Evolutionary conservation across 2,329 filamentous ascomycete genomes (phyloP).

Genomic region (Venturia asperata): DNA sequence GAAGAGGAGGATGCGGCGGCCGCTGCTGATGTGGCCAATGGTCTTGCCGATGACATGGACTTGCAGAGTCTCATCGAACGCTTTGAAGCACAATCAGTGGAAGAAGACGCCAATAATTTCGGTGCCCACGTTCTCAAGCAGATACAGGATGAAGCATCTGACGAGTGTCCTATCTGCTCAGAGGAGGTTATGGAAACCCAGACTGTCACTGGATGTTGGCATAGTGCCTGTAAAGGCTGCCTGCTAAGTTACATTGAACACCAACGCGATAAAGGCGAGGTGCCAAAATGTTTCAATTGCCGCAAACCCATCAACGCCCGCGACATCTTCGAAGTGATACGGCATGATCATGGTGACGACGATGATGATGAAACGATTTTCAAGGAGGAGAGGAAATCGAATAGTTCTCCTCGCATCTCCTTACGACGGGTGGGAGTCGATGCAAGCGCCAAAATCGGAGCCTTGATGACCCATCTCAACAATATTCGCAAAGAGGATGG

Average conservation of each 20-base stretch:
- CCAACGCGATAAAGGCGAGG: constrained; percentile 66
- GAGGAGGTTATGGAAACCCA: constrained; percentile 88
- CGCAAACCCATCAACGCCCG: constrained; percentile 72
- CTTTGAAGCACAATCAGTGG: constrained; percentile 60
- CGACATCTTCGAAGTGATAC: constrained; percentile 87
- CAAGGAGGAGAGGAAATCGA: constrained; percentile 21
- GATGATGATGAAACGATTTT: constrained; percentile 35
- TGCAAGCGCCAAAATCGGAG: constrained; percentile 73
- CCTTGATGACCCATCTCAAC: constrained; percentile 69
- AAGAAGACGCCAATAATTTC: constrained; percentile 62
- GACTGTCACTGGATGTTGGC: constrained; percentile 93
- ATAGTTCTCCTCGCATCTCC: constrained; percentile 43
- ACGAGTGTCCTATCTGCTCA: constrained; percentile 89
- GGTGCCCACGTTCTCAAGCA: constrained; percentile 82
- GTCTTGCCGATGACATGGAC: constrained; percentile 93
- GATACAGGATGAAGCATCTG: constrained; percentile 80
- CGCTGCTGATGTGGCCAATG: constrained; percentile 69
- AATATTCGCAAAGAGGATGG: constrained; percentile 58
- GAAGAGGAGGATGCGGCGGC: constrained; percentile 80
- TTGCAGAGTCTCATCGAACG: constrained; percentile 75
- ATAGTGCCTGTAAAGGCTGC: constrained; percentile 91
- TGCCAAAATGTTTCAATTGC: constrained; percentile 84
- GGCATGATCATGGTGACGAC: constrained; percentile 57
- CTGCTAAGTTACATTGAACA: constrained; percentile 85
- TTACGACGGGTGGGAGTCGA: constrained; percentile 60